phyloP scores from a whole-genome alignment of 2,329 filamentous ascomycete genomes.

The Fusarium falciforme region DNA sequence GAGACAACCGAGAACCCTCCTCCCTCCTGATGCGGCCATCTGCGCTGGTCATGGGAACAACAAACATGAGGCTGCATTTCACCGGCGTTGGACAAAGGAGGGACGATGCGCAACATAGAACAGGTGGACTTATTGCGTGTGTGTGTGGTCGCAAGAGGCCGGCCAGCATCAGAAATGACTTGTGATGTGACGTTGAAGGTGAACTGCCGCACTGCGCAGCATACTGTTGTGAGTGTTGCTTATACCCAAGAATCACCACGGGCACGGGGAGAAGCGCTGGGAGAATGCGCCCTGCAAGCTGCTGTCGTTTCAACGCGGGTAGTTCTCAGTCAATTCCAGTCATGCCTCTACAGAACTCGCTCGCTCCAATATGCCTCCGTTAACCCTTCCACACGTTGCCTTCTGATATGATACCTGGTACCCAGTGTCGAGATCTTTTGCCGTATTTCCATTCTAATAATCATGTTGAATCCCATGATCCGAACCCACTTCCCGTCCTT shows the following conservation, averaged over 20 bases:
- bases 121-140: background rate
- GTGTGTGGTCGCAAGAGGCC: constrained; percentile 8
- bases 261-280: constrained; percentile 13
- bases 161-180: background rate
- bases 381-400: background rate
- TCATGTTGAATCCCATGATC: background rate
- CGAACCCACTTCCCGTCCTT: background rate
- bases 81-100: constrained; percentile 14
- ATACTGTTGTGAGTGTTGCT: background rate
- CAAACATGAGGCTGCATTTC: constrained; percentile 21
- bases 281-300: constrained; percentile 11
- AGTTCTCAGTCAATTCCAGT: constrained; percentile 15
- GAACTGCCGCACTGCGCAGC: background rate
- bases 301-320: constrained; percentile 11
- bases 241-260: constrained; percentile 3
- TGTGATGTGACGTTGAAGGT: constrained; percentile 14
- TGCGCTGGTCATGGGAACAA: constrained; percentile 1
- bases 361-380: background rate
- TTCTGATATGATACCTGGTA: background rate
- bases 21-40: background rate
- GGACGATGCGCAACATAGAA: constrained; percentile 17
- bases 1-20: constrained; percentile 1
- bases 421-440: constrained; percentile 1
- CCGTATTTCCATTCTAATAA: constrained; percentile 4
- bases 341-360: background rate